Percentiles rank a stretch among this genome's conserved stretches.
Conservation (phyloP, 2,329 filamentous ascomycete genomes). For the Meredithiella fracta region DNA sequence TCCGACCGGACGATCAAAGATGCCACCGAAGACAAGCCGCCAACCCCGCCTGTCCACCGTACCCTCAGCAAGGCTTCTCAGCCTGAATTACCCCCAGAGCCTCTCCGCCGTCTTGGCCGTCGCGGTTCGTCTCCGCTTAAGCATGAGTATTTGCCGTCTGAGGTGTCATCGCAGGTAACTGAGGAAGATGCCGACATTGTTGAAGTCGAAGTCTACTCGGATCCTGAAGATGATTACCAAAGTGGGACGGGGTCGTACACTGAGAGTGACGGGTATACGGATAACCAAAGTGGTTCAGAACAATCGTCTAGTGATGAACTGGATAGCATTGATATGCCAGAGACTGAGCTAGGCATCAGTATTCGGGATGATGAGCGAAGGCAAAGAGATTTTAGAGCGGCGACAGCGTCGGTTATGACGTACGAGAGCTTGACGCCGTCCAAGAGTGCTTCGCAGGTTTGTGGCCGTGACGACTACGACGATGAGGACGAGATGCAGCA, state of each 20-base stretch:
- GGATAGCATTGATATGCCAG: slow-evolving; percentile 43
- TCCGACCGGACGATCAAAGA: slow-evolving; percentile 7
- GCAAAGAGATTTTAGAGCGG: slow-evolving; percentile 15
- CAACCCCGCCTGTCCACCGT: slow-evolving; percentile 12
- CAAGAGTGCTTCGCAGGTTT: slow-evolving; percentile 63
- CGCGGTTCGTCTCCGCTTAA: slow-evolving; percentile 86
- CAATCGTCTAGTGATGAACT: slow-evolving; percentile 38
- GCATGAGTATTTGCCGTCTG: slow-evolving; percentile 88
- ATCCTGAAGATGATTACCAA: slow-evolving; percentile 30
- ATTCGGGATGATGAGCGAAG: slow-evolving; percentile 27
- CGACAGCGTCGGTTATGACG: slow-evolving; percentile 28
- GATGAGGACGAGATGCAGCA: not conserved
- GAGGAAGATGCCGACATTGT: slow-evolving; percentile 29
- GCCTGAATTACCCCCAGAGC: slow-evolving; percentile 7
- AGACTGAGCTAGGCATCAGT: slow-evolving; percentile 42
- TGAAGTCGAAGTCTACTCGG: slow-evolving; percentile 28
- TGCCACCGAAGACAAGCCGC: slow-evolving; percentile 10
- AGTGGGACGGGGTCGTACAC: slow-evolving; percentile 9
- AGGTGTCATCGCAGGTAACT: slow-evolving; percentile 36
- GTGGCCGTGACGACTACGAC: slow-evolving; percentile 21
- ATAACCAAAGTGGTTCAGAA: slow-evolving; percentile 17
- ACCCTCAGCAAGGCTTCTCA: slow-evolving; percentile 12
- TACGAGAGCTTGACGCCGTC: slow-evolving; percentile 57
- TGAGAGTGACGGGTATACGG: slow-evolving; percentile 19
- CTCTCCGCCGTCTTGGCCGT: slow-evolving; percentile 35